phyloP scores from a whole-genome alignment of 257 asterid species.

The Cynanchum wilfordii region DNA sequence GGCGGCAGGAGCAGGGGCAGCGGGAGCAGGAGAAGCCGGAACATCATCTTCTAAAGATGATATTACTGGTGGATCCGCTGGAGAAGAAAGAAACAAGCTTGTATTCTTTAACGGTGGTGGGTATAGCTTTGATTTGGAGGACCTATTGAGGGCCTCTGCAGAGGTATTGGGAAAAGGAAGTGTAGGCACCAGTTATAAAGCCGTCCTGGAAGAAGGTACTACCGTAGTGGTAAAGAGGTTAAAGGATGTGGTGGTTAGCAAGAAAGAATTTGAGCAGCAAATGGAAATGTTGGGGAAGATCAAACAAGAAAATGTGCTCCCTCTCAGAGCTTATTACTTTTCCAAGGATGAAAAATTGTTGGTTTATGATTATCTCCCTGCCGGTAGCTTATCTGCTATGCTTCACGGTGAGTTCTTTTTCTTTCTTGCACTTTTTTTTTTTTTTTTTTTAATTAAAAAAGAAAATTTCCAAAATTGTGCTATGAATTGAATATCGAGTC shows the following conservation, averaged over 20 bases:
- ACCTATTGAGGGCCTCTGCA: constrained; percentile 26
- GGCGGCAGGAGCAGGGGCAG: constrained; percentile 15
- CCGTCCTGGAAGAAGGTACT: constrained; percentile 27
- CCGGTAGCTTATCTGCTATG: constrained; percentile 26
- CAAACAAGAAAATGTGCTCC: constrained; percentile 23
- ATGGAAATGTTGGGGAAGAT: constrained; percentile 23
- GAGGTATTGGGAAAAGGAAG: constrained; percentile 29
- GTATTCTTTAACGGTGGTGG: constrained; percentile 20
- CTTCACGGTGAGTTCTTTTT: constrained; percentile 32
- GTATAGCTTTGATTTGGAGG: constrained; percentile 29
- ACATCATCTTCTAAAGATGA: constrained; percentile 14
- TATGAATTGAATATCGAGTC: background rate
- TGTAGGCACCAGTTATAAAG: constrained; percentile 29
- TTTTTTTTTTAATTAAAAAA: too few relatives aligned
- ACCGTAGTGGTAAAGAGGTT: constrained; percentile 27
- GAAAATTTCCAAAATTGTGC: background rate
- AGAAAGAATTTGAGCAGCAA: constrained; percentile 28
- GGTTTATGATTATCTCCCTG: constrained; percentile 23
- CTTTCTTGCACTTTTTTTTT: too few relatives aligned
- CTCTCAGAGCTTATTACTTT: constrained; percentile 25
- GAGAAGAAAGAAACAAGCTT: constrained; percentile 24
- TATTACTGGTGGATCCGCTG: constrained; percentile 21
- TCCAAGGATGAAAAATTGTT: constrained; percentile 28
- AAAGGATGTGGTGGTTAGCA: constrained; percentile 21
- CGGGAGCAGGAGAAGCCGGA: constrained; percentile 18